Conservation (phyloP, 768 basidiomycete genomes). For the Termitomyces sp. region DNA sequence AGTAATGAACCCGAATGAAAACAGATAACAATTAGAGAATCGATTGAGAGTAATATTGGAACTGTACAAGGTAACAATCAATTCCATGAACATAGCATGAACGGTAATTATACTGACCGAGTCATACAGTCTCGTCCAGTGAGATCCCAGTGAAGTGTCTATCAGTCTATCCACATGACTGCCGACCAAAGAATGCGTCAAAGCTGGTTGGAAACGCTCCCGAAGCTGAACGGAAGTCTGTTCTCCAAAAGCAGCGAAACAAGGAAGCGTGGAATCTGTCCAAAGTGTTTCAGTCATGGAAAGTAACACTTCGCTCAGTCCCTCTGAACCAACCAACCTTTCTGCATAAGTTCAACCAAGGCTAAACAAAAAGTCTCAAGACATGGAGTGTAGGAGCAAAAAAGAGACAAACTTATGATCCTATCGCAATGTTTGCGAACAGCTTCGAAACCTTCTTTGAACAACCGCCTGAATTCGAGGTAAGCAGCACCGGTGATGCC, state of each 20-base stretch:
- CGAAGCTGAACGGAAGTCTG: conserved; percentile 84
- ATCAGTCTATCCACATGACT: conserved; percentile 89
- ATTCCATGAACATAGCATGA: not conserved
- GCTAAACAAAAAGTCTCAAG: conserved; percentile 18
- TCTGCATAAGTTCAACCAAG: conserved; percentile 97
- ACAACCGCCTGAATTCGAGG: conserved; percentile 78
- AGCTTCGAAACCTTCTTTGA: conserved; percentile 90
- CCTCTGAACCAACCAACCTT: conserved; percentile 36
- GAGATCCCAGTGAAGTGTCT: conserved; percentile 83
- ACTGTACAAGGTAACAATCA: conserved; percentile 36
- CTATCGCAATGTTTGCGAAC: conserved; percentile 95
- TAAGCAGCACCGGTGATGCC: conserved; percentile 74
- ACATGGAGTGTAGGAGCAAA: not conserved
- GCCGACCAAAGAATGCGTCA: conserved; percentile 79
- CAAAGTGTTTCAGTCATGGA: not conserved
- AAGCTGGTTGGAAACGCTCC: conserved; percentile 88
- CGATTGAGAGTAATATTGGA: conserved; percentile 92
- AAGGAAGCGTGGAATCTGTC: conserved; percentile 82
- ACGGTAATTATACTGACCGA: conserved; percentile 66
- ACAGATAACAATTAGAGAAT: conserved; percentile 42
- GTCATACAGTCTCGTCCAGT: conserved; percentile 95
- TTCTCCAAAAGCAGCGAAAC: conserved; percentile 86
- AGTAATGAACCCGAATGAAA: not conserved
- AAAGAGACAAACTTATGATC: conserved; percentile 67
- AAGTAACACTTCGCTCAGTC: not conserved